Percentiles rank a stretch among this genome's conserved stretches.
Conservation (phyloP, 148 eudicot genomes). For the Agrostemma githago region DNA sequence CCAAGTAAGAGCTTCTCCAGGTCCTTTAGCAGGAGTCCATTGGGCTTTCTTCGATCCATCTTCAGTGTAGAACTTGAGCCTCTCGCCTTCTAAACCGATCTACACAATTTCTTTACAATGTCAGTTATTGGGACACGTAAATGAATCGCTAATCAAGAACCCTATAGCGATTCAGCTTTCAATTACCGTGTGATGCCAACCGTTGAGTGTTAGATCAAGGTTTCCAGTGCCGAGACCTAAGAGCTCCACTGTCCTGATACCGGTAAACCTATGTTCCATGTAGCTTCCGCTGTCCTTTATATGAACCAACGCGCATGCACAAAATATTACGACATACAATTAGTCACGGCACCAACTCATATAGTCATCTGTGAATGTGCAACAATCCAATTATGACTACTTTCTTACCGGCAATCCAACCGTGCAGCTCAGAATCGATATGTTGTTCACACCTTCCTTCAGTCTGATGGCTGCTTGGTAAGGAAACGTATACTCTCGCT, state of each 20-base stretch:
- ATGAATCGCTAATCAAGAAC: not conserved
- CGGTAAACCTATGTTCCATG: slow-evolving; percentile 82
- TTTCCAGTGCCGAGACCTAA: slow-evolving; percentile 75
- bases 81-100: slow-evolving; percentile 70
- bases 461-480: slow-evolving; percentile 25
- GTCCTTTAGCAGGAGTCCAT: slow-evolving; percentile 50
- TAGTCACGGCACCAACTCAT: not conserved
- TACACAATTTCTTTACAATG: slow-evolving; percentile 10
- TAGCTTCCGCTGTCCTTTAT: slow-evolving; percentile 83
- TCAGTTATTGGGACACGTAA: not conserved
- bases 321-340: not conserved
- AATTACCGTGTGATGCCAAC: slow-evolving; percentile 69
- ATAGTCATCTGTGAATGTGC: not conserved
- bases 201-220: slow-evolving; percentile 59
- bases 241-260: slow-evolving; percentile 44
- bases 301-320: not conserved
- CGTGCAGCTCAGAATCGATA: slow-evolving; percentile 33
- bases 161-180: not conserved
- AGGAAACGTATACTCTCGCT: slow-evolving; percentile 28
- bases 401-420: slow-evolving; percentile 42
- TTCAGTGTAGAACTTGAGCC: slow-evolving; percentile 45
- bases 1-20: slow-evolving; percentile 60
- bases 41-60: slow-evolving; percentile 49
- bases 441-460: slow-evolving; percentile 38
- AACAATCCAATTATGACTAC: not conserved